Base-by-base conservation (phyloP, 1,139 yeast species). In the Blastobotrys petasosporus region DNA sequence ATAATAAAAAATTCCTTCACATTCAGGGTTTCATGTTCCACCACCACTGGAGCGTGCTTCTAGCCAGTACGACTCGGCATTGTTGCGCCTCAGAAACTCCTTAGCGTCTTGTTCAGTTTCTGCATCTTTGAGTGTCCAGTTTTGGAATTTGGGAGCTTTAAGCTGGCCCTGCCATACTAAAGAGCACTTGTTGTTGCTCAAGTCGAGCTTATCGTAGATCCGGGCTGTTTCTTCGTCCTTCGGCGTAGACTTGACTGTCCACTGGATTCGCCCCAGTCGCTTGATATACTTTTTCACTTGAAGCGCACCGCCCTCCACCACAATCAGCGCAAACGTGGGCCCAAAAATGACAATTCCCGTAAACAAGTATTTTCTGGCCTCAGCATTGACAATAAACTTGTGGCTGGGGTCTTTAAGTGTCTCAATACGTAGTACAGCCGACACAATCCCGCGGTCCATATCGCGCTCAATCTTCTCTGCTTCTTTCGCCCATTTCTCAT, bases 81-180 rank as follows among this genome's bases (percentile, higher is more conserved):
- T 72, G 56, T 78, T 79, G 51, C 75, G 67, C 2, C 63, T 59
- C 39, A 85, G 63, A 29, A 78, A 67, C 29, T 71, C 74, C 34
- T 75, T 55, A 0, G 83, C 80, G 17, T 76, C 80, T n/a, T 72
- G 76, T 42, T 79, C 84, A 12, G 73, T 62, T 15, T 69, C 67
- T 2, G 78, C 68, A 39, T 71, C 65, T 64, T 77, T 70, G 10
- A 74, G 63, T 2, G 79, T 73, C 92, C 94, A 85, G 57, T 76
- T 75, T 46, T 70, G 69, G 62, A 84, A 85, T 47, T 71, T 71
- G 25, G 74, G 59, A 2, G 74, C 73, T 42, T 68, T 66, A 35
- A 85, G 51, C 52, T 78, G 80, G 0, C 97, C 97, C 51, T 80
- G 82, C 97, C 97, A 90, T 2, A 85, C 57, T 13, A 82, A 56